Percentiles rank a stretch among this genome's conserved stretches.
phyloP scores from a whole-genome alignment of 495 filamentous ascomycete species.

The Penicillium samsonianum region DNA sequence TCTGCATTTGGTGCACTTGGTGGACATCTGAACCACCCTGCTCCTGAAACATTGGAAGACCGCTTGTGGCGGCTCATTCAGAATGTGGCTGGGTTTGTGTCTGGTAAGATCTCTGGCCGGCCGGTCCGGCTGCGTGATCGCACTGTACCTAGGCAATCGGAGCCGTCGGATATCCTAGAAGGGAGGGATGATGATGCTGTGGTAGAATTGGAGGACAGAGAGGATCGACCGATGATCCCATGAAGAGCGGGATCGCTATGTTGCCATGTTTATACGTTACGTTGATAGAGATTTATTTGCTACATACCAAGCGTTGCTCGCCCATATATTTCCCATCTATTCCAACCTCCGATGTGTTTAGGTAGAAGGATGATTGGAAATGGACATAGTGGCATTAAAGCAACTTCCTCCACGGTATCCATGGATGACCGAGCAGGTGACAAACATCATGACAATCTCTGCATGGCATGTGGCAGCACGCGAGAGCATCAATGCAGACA shows the following conservation, averaged over 20 bases:
- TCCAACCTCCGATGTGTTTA: not conserved
- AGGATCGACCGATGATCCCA: slow-evolving; percentile 20
- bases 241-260: not conserved
- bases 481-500: too few species aligned
- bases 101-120: slow-evolving; percentile 17
- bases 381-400: too few species aligned
- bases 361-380: too few species aligned
- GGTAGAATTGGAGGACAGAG: slow-evolving; percentile 62
- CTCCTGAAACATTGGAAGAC: slow-evolving; percentile 55
- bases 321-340: not conserved
- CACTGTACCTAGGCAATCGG: slow-evolving; percentile 53
- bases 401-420: too few species aligned
- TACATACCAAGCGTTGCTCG: not conserved
- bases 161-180: slow-evolving; percentile 56
- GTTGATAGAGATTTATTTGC: slow-evolving; percentile 4
- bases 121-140: slow-evolving; percentile 33
- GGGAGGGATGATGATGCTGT: slow-evolving; percentile 65
- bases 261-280: slow-evolving; percentile 5
- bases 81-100: slow-evolving; percentile 39
- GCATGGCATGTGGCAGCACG: too few species aligned
- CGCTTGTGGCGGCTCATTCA: slow-evolving; percentile 67
- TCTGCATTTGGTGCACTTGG: slow-evolving; percentile 42
- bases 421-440: too few species aligned
- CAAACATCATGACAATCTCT: too few species aligned
- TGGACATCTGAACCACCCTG: slow-evolving; percentile 31